These are phyloP conservation scores for Starmerella stellata DNA, from an alignment of 805 yeast species.

Conservation along the genomic window DNA sequence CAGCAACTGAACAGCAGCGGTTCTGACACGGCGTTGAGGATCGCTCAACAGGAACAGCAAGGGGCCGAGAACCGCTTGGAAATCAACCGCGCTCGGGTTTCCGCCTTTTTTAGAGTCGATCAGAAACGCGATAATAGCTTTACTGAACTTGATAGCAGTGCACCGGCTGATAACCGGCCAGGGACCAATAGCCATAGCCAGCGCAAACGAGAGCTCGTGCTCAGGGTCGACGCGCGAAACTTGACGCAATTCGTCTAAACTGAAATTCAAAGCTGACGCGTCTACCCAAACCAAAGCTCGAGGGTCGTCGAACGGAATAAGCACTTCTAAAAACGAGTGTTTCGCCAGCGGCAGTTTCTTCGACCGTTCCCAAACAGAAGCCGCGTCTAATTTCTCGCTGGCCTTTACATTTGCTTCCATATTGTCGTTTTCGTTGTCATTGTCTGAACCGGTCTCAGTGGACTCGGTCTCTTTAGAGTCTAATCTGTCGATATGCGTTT, in stretches of 20 bases:
- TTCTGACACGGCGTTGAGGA: conserved; percentile 21
- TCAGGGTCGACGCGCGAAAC: conserved; percentile 14
- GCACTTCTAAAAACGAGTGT: conserved; percentile 9
- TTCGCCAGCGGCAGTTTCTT: conserved; percentile 6
- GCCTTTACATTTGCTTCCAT: too few species aligned
- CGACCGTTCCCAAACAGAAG: not conserved
- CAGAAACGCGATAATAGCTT: conserved; percentile 7
- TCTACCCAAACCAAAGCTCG: conserved; percentile 16
- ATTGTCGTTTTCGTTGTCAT: too few species aligned
- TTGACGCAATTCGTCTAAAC: conserved; percentile 9
- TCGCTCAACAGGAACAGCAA: conserved; percentile 23
- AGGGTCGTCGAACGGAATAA: conserved; percentile 5
- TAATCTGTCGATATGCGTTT: conserved; percentile 33
- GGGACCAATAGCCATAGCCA: conserved; percentile 23
- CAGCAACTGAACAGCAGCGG: conserved; percentile 18
- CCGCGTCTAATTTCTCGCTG: not conserved
- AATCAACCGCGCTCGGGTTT: conserved; percentile 16
- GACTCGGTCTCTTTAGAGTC: not conserved
- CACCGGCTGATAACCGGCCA: conserved; percentile 24
- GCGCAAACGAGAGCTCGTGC: conserved; percentile 22
- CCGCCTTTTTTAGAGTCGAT: conserved; percentile 7
- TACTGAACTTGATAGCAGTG: conserved; percentile 20
- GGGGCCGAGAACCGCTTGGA: conserved; percentile 23
- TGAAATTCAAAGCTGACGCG: conserved; percentile 8
- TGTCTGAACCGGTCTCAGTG: too few species aligned